Conservation (phyloP, 2,329 filamentous ascomycete species). For the Sporothrix euskadiensis region DNA sequence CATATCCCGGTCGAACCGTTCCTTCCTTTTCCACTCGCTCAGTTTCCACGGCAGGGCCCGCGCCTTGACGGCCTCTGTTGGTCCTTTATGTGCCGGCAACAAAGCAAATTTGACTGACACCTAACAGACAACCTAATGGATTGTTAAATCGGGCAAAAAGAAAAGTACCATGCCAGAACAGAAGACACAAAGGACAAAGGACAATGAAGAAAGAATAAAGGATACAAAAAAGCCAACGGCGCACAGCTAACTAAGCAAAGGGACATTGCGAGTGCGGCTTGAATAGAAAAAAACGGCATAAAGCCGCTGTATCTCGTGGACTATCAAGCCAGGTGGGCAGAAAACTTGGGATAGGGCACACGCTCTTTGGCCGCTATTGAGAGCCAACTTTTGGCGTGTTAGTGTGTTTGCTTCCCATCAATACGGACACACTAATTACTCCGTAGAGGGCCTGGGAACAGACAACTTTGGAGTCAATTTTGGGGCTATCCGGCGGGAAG, state of each 20-base stretch:
- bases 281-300: neutral
- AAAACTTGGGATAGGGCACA: neutral
- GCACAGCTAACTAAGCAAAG: constrained; percentile 26
- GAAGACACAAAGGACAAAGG: constrained; percentile 16
- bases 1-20: neutral
- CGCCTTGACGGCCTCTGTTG: constrained; percentile 1
- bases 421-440: no score
- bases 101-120: constrained; percentile 10
- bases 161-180: neutral
- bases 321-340: neutral
- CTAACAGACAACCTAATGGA: neutral
- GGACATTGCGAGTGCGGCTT: neutral
- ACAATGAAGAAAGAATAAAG: neutral
- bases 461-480: neutral
- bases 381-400: neutral
- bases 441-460: no score
- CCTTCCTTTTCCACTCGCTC: neutral
- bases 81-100: neutral
- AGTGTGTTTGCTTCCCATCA: neutral
- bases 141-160: neutral
- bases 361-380: neutral
- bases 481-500: neutral
- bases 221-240: neutral
- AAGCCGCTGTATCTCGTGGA: neutral
- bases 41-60: constrained; percentile 18